Percentiles rank a stretch among this genome's conserved stretches.
These are phyloP conservation scores for Hylodesmum podocarpum DNA, from an alignment of 306 rosid genomes.

Conservation along the genomic window DNA sequence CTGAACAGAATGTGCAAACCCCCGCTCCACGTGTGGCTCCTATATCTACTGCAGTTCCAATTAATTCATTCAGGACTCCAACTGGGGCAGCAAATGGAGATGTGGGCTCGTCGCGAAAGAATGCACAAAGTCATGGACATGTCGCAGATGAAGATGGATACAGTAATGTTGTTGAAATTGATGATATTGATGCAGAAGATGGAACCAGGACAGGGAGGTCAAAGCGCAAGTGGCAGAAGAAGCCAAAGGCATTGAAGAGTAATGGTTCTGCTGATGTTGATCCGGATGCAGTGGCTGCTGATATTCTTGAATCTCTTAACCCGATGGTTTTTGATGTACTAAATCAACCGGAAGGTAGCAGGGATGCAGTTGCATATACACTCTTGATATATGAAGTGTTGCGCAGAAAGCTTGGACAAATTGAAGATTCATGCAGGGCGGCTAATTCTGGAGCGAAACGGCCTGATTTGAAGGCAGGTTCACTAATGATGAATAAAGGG, in stretches of 20 bases:
- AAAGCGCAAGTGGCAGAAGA: constrained; percentile 40
- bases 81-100: constrained; percentile 45
- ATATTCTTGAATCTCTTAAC: constrained; percentile 48
- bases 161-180: constrained; percentile 23
- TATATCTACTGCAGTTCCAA: constrained; percentile 67
- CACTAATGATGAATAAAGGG: constrained; percentile 76
- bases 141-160: constrained; percentile 48
- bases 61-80: constrained; percentile 71
- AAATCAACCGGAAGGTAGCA: constrained; percentile 57
- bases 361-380: constrained; percentile 48
- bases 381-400: constrained; percentile 61
- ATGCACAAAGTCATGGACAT: constrained; percentile 23
- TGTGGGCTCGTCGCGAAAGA: constrained; percentile 38
- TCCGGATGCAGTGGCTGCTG: constrained; percentile 49
- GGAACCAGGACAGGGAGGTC: constrained; percentile 41
- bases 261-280: constrained; percentile 39
- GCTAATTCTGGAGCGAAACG: constrained; percentile 62
- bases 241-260: constrained; percentile 35
- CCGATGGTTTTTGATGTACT: constrained; percentile 43
- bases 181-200: constrained; percentile 41
- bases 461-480: constrained; percentile 74
- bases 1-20: constrained; percentile 50
- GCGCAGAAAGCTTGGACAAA: constrained; percentile 64
- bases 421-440: constrained; percentile 58
- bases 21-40: constrained; percentile 39